These are phyloP conservation scores for Cynara cardunculus DNA, from an alignment of 129 eudicot species.

Conservation along the genomic window DNA sequence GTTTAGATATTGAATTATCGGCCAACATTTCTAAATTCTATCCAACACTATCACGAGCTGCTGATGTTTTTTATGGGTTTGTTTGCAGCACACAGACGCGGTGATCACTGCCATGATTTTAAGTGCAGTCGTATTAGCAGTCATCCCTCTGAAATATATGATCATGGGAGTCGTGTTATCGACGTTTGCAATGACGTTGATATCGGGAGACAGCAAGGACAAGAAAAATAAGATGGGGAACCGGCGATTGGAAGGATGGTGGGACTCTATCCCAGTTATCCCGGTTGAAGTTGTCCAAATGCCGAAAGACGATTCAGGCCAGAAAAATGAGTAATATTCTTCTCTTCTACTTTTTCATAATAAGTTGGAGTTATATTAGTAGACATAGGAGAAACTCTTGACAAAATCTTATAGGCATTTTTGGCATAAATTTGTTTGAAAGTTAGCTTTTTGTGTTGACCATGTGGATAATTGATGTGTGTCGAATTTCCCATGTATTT, in stretches of 20 bases:
- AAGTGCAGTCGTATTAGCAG: conserved; percentile 37
- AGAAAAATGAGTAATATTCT: conserved; percentile 21
- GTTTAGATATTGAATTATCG: not conserved
- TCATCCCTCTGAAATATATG: conserved; percentile 68
- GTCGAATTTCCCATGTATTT: not conserved
- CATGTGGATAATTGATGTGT: not conserved
- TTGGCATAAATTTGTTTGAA: not conserved
- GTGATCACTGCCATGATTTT: conserved; percentile 45
- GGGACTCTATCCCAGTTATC: conserved; percentile 83
- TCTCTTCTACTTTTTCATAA: not conserved
- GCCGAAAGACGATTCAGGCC: conserved; percentile 4
- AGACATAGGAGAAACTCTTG: not conserved
- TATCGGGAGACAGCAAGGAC: conserved; percentile 20
- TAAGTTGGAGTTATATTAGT: not conserved
- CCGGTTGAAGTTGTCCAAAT: conserved; percentile 54
- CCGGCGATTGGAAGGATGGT: conserved; percentile 75
- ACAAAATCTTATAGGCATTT: not conserved
- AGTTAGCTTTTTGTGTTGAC: not conserved
- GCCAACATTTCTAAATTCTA: not conserved
- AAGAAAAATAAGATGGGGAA: conserved; percentile 48
- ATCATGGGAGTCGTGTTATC: conserved; percentile 38
- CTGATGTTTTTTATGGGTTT: not conserved
- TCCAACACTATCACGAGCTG: not conserved
- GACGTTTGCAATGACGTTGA: conserved; percentile 42
- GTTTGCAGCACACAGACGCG: conserved; percentile 59